Conservation (phyloP, 805 yeast genomes). For the Wickerhamiella nectarea region DNA sequence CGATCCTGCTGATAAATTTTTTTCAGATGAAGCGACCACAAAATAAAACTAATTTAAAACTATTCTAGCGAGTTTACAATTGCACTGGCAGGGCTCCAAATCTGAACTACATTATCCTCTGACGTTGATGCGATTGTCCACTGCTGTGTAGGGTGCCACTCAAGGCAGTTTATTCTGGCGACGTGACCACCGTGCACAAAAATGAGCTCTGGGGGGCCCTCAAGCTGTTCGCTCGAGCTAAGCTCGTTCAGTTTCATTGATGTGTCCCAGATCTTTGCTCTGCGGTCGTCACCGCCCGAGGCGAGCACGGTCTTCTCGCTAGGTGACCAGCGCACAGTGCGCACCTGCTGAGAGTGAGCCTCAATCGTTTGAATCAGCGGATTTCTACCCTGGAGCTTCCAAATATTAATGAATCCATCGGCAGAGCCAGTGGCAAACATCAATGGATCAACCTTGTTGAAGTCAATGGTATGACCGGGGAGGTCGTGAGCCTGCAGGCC, state of each 20-base stretch:
- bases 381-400: conserved; percentile 46
- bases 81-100: conserved; percentile 56
- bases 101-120: conserved; percentile 60
- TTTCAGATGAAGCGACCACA: too few species aligned
- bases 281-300: conserved; percentile 50
- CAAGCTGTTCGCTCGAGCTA: conserved; percentile 38
- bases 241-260: conserved; percentile 39
- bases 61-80: conserved; percentile 21
- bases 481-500: not conserved
- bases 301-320: conserved; percentile 39
- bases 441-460: too few species aligned
- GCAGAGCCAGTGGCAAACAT: conserved; percentile 66
- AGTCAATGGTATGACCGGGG: conserved; percentile 30
- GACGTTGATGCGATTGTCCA: conserved; percentile 54
- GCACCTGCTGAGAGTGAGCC: conserved; percentile 50
- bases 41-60: not conserved
- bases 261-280: conserved; percentile 67
- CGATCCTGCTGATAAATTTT: not conserved
- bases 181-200: conserved; percentile 87
- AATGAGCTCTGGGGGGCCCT: conserved; percentile 60
- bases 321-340: conserved; percentile 43
- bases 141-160: conserved; percentile 48
- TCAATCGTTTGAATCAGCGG: conserved; percentile 48
- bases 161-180: conserved; percentile 49
- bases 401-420: conserved; percentile 57